A percentile compares a stretch with the other conserved stretches of the same genome.
phyloP scores from a whole-genome alignment of 139 green algal genomes.

The Dunaliella primolecta region DNA sequence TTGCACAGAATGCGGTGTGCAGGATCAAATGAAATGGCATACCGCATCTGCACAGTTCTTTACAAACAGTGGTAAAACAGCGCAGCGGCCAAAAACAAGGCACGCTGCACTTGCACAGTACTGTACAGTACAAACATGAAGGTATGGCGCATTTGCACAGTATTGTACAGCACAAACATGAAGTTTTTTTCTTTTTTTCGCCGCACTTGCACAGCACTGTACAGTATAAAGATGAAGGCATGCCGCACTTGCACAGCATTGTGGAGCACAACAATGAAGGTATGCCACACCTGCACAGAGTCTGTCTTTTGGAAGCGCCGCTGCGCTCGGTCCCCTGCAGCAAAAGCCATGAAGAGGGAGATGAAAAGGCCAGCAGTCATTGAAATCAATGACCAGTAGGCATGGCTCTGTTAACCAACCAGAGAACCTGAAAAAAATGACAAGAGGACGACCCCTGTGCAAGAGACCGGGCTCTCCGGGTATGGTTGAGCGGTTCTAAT shows the following conservation, averaged over 20 bases:
- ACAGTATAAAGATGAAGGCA: background rate
- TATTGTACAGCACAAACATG: background rate
- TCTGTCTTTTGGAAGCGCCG: background rate
- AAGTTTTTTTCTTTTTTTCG: background rate
- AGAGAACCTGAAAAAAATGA: background rate
- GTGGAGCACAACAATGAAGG: background rate
- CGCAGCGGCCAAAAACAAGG: too few species aligned
- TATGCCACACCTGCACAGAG: background rate
- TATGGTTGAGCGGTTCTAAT: too few species aligned
- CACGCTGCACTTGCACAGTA: background rate
- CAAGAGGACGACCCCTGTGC: background rate
- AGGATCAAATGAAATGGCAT: too few species aligned
- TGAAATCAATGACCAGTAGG: too few species aligned
- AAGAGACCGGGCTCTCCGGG: too few species aligned
- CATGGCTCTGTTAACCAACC: too few species aligned
- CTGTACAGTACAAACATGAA: background rate
- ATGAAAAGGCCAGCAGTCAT: too few species aligned
- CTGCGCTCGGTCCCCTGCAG: background rate
- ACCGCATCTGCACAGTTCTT: too few species aligned
- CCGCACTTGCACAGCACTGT: background rate
- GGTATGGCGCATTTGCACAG: background rate
- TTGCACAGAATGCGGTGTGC: too few species aligned
- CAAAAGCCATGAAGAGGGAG: too few species aligned
- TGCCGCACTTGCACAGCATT: background rate
- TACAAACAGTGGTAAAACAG: too few species aligned